These are phyloP conservation scores for Globisporangium acanthophoron DNA, from an alignment of 352 stramenopile species.

Conservation along the genomic window DNA sequence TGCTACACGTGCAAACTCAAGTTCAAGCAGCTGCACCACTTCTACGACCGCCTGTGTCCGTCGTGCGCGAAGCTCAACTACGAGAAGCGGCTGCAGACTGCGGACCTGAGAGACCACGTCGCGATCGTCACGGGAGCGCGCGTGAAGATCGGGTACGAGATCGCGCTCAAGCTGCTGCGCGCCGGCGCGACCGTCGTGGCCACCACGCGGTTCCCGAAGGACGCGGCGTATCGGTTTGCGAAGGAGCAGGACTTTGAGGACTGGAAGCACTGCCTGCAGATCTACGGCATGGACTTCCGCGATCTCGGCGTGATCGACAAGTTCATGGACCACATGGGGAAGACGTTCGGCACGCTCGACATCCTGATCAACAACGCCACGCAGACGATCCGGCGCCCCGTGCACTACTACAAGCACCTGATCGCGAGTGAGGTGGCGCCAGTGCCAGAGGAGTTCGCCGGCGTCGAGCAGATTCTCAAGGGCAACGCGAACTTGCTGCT, in stretches of 20 bases:
- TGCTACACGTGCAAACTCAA: conserved; percentile 95
- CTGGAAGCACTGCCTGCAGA: conserved; percentile 78
- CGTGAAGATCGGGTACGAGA: conserved; percentile 96
- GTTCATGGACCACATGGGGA: conserved; percentile 88
- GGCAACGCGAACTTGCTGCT: conserved; percentile 44
- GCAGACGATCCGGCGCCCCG: conserved; percentile 92
- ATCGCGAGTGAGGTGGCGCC: conserved; percentile 71
- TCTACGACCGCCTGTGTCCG: conserved; percentile 94
- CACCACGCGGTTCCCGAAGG: conserved; percentile 93
- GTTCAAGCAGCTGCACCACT: conserved; percentile 91
- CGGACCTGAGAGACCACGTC: conserved; percentile 70
- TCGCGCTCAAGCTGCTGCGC: conserved; percentile 90
- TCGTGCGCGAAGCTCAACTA: conserved; percentile 91
- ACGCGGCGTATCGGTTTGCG: conserved; percentile 83
- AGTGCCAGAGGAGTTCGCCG: conserved; percentile 37
- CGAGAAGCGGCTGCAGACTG: conserved; percentile 88
- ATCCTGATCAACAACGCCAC: conserved; percentile 96
- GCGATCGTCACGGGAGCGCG: conserved; percentile 90
- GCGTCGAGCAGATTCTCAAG: conserved; percentile 39
- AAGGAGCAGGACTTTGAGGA: conserved; percentile 80
- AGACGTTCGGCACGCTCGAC: conserved; percentile 74
- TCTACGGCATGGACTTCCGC: conserved; percentile 94
- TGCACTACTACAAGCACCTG: conserved; percentile 89
- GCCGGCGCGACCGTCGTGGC: conserved; percentile 84
- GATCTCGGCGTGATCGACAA: conserved; percentile 91